A percentile compares a stretch with the other conserved stretches of the same genome.
phyloP scores from a whole-genome alignment of 2,329 filamentous ascomycete species.

The Echinosphaeria canescens region DNA sequence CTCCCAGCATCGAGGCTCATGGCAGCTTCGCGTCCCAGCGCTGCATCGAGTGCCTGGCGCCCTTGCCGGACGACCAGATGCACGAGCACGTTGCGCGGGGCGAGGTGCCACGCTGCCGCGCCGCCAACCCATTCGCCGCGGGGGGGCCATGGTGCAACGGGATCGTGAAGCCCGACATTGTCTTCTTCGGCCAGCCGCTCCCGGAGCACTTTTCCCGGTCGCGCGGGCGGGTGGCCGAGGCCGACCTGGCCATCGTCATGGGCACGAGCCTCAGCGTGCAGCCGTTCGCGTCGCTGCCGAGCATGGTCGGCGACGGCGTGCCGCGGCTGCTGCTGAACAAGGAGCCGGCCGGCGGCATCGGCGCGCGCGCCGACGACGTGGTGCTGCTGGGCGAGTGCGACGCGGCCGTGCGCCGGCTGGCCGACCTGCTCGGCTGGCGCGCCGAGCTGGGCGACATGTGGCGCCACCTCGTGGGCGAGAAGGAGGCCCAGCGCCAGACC shows the following conservation, averaged over 20 bases:
- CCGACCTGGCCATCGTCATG: constrained; percentile 52
- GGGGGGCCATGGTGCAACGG: constrained; percentile 46
- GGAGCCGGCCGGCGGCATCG: constrained; percentile 62
- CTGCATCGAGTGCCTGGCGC: constrained; percentile 67
- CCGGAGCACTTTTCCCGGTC: constrained; percentile 26
- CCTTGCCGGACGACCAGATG: constrained; percentile 59
- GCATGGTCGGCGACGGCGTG: constrained; percentile 32
- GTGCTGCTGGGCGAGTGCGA: constrained; percentile 70
- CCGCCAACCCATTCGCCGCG: no score
- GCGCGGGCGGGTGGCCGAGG: no score
- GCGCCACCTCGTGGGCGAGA: constrained; percentile 41
- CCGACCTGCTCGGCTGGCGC: constrained; percentile 63
- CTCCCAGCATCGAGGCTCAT: constrained; percentile 83
- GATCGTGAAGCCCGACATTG: constrained; percentile 82
- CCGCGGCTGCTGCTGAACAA: constrained; percentile 78
- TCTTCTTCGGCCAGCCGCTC: constrained; percentile 59
- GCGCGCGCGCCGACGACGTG: constrained; percentile 64
- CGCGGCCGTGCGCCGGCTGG: constrained; percentile 54
- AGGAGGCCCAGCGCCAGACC: constrained; percentile 28
- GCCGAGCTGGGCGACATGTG: constrained; percentile 65
- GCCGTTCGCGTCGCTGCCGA: constrained; percentile 69
- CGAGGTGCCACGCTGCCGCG: constrained; percentile 46
- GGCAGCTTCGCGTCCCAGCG: constrained; percentile 83
- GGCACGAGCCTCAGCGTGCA: constrained; percentile 78
- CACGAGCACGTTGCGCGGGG: constrained; percentile 40